A percentile compares a stretch with the other conserved stretches of the same genome.
These are phyloP conservation scores for Podila minutissima DNA, from an alignment of 192 early-diverging fungal species.

Conservation along the genomic window DNA sequence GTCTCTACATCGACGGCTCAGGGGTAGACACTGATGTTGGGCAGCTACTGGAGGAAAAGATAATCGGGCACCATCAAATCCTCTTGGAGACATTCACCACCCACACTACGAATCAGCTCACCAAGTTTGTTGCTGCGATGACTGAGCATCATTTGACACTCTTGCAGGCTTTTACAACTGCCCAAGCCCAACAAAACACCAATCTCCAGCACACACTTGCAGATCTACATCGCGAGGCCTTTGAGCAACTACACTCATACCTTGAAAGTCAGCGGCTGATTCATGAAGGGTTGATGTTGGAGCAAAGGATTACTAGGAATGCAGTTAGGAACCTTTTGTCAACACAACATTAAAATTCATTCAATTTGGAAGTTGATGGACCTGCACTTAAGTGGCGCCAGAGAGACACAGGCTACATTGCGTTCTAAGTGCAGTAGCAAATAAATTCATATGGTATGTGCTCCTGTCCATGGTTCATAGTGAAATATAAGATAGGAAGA, in stretches of 20 bases:
- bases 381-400: too few species aligned
- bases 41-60: constrained; percentile 4
- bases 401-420: too few species aligned
- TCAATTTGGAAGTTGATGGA: too few species aligned
- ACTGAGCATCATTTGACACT: not conserved
- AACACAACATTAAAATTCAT: not conserved
- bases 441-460: too few species aligned
- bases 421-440: too few species aligned
- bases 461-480: too few species aligned
- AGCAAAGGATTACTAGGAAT: too few species aligned
- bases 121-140: not conserved
- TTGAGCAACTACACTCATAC: not conserved
- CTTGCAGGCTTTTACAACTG: not conserved
- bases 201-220: not conserved
- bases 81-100: not conserved
- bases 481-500: too few species aligned
- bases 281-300: too few species aligned
- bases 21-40: not conserved
- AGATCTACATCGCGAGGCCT: not conserved
- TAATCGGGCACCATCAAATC: not conserved
- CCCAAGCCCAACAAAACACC: constrained; percentile 1
- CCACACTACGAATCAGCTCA: not conserved
- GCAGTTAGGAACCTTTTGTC: too few species aligned
- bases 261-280: not conserved
- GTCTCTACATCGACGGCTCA: too few species aligned